These are phyloP conservation scores for Moesziomyces sp. DNA, from an alignment of 1,284 basidiomycete genomes.

Conservation along the genomic window DNA sequence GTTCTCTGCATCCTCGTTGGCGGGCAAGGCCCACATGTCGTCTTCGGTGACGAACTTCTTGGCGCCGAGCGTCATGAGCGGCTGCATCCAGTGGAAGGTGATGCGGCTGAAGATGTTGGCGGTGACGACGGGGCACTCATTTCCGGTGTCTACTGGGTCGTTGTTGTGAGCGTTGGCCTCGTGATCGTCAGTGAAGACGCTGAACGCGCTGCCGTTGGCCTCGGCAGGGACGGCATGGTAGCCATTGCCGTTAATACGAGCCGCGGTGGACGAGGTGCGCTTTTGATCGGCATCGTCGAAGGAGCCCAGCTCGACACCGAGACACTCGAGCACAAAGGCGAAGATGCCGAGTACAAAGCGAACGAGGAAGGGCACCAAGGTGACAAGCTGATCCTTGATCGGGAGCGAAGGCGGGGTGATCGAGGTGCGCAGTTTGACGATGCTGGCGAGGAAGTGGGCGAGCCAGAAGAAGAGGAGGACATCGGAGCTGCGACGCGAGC, in stretches of 20 bases:
- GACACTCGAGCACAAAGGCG: constrained; percentile 58
- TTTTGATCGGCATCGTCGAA: constrained; percentile 12
- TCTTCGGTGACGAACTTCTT: constrained; percentile 81
- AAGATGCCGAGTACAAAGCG: constrained; percentile 46
- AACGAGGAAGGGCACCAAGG: constrained; percentile 54
- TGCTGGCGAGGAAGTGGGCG: constrained; percentile 73
- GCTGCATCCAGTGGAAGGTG: constrained; percentile 79
- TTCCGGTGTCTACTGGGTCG: constrained; percentile 75
- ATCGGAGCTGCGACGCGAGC: constrained; percentile 80
- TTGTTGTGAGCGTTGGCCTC: constrained; percentile 67
- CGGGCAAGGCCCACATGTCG: constrained; percentile 83
- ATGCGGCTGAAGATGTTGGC: constrained; percentile 73
- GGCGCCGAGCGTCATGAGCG: constrained; percentile 76
- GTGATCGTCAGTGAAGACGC: constrained; percentile 41
- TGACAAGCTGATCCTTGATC: constrained; percentile 37
- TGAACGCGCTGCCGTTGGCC: constrained; percentile 42
- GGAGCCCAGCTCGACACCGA: constrained; percentile 53
- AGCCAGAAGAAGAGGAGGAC: constrained; percentile 87
- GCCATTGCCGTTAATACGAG: constrained; percentile 20
- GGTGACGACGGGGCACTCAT: constrained; percentile 71
- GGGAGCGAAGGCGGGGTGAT: constrained; percentile 44
- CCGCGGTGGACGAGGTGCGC: background rate
- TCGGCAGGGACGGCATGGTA: constrained; percentile 28
- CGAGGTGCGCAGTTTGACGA: constrained; percentile 72
- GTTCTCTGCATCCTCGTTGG: constrained; percentile 70